These are phyloP conservation scores for Quillaja saponaria DNA, from an alignment of 306 rosid genomes.

Conservation along the genomic window DNA sequence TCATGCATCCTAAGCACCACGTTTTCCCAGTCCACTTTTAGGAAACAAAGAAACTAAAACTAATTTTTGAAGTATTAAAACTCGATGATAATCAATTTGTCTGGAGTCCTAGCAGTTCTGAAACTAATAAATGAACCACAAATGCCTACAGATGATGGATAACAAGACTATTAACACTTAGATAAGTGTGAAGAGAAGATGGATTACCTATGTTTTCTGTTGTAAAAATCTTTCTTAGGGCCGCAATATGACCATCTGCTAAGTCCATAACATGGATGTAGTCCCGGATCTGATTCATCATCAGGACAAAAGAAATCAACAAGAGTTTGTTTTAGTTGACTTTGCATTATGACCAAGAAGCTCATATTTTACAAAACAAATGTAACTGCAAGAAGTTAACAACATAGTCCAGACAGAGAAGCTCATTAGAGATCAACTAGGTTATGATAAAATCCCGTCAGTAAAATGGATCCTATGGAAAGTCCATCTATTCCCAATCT, in stretches of 20 bases:
- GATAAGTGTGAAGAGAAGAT: background rate
- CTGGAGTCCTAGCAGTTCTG: conserved; percentile 9
- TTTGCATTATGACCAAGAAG: background rate
- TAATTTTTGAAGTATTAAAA: background rate
- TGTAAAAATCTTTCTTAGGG: conserved; percentile 72
- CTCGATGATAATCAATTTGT: background rate
- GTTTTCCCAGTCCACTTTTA: conserved; percentile 23
- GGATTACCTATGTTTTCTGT: conserved; percentile 60
- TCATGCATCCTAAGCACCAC: conserved; percentile 67
- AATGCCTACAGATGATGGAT: background rate
- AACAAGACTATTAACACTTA: background rate
- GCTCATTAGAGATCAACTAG: no score
- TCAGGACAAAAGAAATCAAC: background rate
- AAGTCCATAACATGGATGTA: conserved; percentile 98
- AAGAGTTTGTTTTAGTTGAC: background rate
- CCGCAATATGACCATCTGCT: conserved; percentile 99
- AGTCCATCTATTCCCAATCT: no score
- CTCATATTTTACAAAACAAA: background rate
- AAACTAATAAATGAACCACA: conserved; percentile 5
- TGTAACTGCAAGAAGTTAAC: conserved; percentile 1
- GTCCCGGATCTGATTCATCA: conserved; percentile 72
- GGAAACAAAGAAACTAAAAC: background rate
- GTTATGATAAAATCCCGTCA: no score
- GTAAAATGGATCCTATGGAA: no score
- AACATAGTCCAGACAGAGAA: no score